phyloP scores from a whole-genome alignment of 2,329 filamentous ascomycete genomes.

The Arachnopeziza araneosa region DNA sequence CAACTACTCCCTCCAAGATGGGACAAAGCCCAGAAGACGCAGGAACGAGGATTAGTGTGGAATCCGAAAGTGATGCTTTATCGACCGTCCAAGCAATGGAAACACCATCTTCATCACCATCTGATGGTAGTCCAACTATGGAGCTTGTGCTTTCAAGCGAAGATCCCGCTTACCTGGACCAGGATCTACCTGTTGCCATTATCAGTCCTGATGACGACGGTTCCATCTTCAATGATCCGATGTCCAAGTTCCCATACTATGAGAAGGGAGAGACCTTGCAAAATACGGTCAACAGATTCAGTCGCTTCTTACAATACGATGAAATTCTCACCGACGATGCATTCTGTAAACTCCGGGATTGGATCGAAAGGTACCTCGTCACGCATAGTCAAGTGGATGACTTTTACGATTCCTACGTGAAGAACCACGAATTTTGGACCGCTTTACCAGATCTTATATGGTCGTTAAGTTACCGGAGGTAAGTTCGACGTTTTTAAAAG shows the following conservation, averaged over 20 bases:
- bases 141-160: slow-evolving; percentile 27
- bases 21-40: slow-evolving; percentile 13
- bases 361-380: slow-evolving; percentile 47
- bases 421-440: slow-evolving; percentile 46
- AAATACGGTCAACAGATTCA: slow-evolving; percentile 23
- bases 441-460: slow-evolving; percentile 46
- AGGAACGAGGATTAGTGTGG: slow-evolving; percentile 23
- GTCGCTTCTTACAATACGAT: slow-evolving; percentile 34
- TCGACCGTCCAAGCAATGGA: slow-evolving; percentile 25
- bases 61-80: slow-evolving; percentile 28
- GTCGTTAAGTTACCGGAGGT: slow-evolving; percentile 38
- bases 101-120: slow-evolving; percentile 29
- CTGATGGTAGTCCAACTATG: slow-evolving; percentile 27
- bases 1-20: slow-evolving; percentile 31
- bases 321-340: slow-evolving; percentile 39
- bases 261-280: slow-evolving; percentile 17
- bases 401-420: slow-evolving; percentile 39
- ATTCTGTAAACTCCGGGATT: slow-evolving; percentile 41
- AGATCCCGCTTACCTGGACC: slow-evolving; percentile 21
- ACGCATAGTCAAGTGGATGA: slow-evolving; percentile 30
- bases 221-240: slow-evolving; percentile 35
- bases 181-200: slow-evolving; percentile 26
- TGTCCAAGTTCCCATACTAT: slow-evolving; percentile 41
- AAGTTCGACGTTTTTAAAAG: slow-evolving; percentile 6
- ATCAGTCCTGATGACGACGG: slow-evolving; percentile 29